Evolutionary conservation across 371 early-diverging fungal genomes (phyloP).

Genomic region (Lichtheimia hyalospora): DNA sequence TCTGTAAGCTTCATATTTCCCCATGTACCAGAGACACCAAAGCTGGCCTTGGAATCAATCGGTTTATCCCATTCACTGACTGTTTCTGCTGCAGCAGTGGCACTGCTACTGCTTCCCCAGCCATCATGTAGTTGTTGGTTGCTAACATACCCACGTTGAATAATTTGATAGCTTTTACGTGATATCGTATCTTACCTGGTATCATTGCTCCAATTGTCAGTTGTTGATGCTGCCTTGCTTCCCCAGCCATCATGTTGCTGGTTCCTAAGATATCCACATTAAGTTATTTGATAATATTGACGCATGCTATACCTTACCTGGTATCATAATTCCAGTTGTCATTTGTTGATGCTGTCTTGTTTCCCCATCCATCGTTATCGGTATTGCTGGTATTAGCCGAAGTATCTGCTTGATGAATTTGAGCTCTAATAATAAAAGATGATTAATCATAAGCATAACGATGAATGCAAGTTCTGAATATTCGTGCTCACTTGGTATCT

Average conservation of each 20-base stretch:
- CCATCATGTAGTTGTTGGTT: background rate
- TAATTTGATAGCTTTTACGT: too few relatives aligned
- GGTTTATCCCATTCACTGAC: conserved; percentile 18
- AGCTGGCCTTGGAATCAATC: background rate
- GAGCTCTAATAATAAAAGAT: background rate
- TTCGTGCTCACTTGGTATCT: background rate
- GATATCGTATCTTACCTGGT: background rate
- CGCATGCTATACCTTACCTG: background rate
- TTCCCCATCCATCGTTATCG: background rate
- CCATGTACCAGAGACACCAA: conserved; percentile 10
- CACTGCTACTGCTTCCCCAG: background rate
- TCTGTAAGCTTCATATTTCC: conserved; percentile 14
- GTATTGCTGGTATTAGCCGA: background rate
- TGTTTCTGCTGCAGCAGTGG: background rate
- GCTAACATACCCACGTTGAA: background rate
- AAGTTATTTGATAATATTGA: too few relatives aligned
- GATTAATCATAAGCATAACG: background rate
- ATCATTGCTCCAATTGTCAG: background rate
- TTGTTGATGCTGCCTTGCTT: background rate
- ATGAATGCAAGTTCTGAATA: background rate
- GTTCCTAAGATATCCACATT: background rate
- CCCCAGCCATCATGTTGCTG: background rate
- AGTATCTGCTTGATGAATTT: background rate
- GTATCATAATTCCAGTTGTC: background rate
- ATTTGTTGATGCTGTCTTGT: background rate